Evolutionary conservation across 1,284 basidiomycete genomes (phyloP), one percentile per base, ranked within the genome.

Genomic region (Peniophora sp.): DNA sequence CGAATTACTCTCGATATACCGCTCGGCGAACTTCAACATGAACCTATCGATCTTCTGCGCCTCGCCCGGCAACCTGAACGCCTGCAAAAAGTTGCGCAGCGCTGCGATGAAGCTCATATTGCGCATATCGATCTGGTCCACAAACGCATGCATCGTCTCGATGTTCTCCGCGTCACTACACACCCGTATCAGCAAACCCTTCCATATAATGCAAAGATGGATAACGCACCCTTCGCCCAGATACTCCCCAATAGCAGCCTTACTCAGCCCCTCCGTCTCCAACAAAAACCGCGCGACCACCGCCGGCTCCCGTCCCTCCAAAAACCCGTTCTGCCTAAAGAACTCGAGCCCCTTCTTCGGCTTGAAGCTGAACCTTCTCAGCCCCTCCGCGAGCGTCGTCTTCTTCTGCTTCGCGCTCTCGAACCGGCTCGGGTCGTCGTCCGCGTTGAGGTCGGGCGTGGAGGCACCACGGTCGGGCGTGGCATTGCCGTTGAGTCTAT

Each of bases 311-410:
- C 75, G 79, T 57, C 79, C 85, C 17, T 79, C 71, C 55, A 99
- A 94, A 64, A 98, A 96, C 3, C 93, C 95, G 43, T 87, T 79
- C 62, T 97, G 89, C 39, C 94, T 66, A 49, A 99, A 76, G 64
- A 92, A 97, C 69, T 90, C 78, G 47, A 99, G 80, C 17, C 97
- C 91, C 59, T 85, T 79, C 69, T 97, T 97, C 11, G 97, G 95
- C 69, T 98, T 99, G 73, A 89, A 95, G 69, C 99, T 99, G 73
- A 99, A 99, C 67, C 93, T 93, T 68, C 88, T 93, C 66, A 99
- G 91, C 24, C 96, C 97, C 64, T 99, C 97, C 44, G 97, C 70
- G 24, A 99, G 69, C 1, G 89, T 93, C 34, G 92, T 99, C 74
- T 99, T 99, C 71, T 93, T 90, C 68, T 94, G 89, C 68, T 97